phyloP scores from a whole-genome alignment of 78 protist genomes.

The Speleostelium caveatum region DNA sequence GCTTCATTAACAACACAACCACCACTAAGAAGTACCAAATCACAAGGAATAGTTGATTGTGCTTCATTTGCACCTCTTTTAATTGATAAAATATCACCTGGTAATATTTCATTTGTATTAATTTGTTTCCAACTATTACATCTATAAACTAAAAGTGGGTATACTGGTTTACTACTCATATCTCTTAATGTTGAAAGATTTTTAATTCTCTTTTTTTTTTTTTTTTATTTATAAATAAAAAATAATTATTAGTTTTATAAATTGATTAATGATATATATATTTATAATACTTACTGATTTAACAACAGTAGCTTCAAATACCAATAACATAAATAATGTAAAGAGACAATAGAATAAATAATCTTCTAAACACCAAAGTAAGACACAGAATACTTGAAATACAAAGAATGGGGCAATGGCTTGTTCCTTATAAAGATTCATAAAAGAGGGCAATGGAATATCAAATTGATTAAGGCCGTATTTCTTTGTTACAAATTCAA shows the following conservation, averaged over 20 bases:
- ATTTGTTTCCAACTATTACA: constrained; percentile 76
- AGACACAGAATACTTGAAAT: constrained; percentile 97
- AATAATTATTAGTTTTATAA: background rate
- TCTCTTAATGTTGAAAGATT: constrained; percentile 68
- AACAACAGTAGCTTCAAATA: constrained; percentile 96
- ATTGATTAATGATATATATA: background rate
- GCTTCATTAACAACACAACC: constrained; percentile 97
- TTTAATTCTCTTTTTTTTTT: constrained; percentile 44
- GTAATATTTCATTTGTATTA: constrained; percentile 57
- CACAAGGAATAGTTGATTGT: constrained; percentile 87
- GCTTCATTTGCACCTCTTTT: constrained; percentile 62
- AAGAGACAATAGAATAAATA: constrained; percentile 94
- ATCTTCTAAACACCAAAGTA: constrained; percentile 97
- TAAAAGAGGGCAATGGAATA: constrained; percentile 95
- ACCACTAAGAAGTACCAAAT: constrained; percentile 95
- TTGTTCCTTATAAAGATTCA: constrained; percentile 94
- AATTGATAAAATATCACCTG: constrained; percentile 79
- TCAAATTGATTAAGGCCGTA: constrained; percentile 77
- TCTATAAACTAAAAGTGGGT: constrained; percentile 65
- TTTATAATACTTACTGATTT: constrained; percentile 20
- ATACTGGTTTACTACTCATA: constrained; percentile 81
- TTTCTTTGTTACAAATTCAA: constrained; percentile 10
- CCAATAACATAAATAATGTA: constrained; percentile 95
- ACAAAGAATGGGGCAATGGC: constrained; percentile 99
- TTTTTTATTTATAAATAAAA: background rate